phyloP scores from a whole-genome alignment of 148 eudicot genomes.

The Tetragonia tetragonoides region DNA sequence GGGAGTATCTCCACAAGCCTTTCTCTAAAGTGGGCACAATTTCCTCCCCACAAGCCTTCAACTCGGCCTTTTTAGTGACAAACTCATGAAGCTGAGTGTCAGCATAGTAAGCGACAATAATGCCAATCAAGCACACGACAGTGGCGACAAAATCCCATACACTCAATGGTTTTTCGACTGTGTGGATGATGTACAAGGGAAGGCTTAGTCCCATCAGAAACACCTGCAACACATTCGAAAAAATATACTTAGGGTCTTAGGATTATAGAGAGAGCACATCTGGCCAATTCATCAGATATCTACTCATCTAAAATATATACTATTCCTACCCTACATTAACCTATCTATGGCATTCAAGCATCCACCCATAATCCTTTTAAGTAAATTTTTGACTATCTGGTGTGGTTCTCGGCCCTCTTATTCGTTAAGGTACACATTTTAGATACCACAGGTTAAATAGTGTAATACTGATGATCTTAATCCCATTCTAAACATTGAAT shows the following conservation, averaged over 20 bases:
- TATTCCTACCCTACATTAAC: background rate
- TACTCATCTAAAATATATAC: background rate
- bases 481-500: too few species aligned
- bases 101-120: constrained; percentile 58
- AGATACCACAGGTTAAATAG: too few species aligned
- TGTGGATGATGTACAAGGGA: constrained; percentile 70
- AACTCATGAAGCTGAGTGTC: constrained; percentile 80
- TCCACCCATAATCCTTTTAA: background rate
- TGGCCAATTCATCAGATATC: background rate
- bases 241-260: background rate
- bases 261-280: background rate
- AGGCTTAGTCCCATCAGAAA: constrained; percentile 67
- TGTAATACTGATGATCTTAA: too few species aligned
- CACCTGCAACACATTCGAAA: constrained; percentile 42
- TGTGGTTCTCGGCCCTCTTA: too few species aligned
- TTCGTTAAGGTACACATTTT: too few species aligned
- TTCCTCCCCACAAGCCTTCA: constrained; percentile 50
- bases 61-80: constrained; percentile 43
- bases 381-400: too few species aligned
- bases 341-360: background rate
- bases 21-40: constrained; percentile 50
- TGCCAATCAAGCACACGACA: constrained; percentile 53
- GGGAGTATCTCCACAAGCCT: constrained; percentile 80
- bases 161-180: constrained; percentile 48
- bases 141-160: constrained; percentile 65